A percentile compares a stretch with the other conserved stretches of the same genome.
Evolutionary conservation across 2,329 filamentous ascomycete genomes (phyloP).

Genomic region (Thielaviopsis musarum): DNA sequence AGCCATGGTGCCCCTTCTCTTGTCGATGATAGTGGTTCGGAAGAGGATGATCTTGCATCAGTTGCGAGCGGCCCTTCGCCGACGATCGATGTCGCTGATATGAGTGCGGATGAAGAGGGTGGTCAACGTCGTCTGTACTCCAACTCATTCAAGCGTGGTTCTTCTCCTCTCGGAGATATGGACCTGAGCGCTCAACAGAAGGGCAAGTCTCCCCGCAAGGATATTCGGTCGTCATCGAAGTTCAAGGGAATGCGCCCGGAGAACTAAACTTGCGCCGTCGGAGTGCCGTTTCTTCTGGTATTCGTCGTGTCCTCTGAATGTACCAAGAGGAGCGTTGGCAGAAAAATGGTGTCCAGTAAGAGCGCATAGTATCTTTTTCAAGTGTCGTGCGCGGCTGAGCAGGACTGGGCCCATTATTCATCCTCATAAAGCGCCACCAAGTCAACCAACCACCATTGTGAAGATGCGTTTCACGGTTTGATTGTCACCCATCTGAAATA

Average conservation of each 20-base stretch:
- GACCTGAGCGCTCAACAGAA: constrained; percentile 3
- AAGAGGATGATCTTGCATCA: constrained; percentile 33
- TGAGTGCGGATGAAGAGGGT: constrained; percentile 7
- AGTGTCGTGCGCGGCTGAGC: not conserved
- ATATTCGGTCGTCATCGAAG: constrained; percentile 4
- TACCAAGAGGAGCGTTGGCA: not conserved
- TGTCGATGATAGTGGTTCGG: constrained; percentile 67
- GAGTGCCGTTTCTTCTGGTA: not conserved
- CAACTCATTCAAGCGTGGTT: not conserved
- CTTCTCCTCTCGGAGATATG: constrained; percentile 3
- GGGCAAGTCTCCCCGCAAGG: not conserved
- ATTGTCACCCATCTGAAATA: constrained; percentile 7
- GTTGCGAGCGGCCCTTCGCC: constrained; percentile 9
- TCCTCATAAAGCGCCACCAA: not conserved
- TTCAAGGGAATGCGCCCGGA: not conserved
- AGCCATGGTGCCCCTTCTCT: constrained; percentile 66
- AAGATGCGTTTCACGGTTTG: not conserved
- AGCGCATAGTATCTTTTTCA: not conserved
- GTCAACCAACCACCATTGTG: not conserved
- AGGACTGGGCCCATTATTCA: not conserved
- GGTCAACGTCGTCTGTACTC: not conserved
- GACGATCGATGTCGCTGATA: constrained; percentile 10
- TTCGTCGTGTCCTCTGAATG: not conserved
- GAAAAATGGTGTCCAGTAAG: not conserved
- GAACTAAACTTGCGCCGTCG: not conserved